Conservation (phyloP, 306 rosid genomes). For the Quillaja saponaria region DNA sequence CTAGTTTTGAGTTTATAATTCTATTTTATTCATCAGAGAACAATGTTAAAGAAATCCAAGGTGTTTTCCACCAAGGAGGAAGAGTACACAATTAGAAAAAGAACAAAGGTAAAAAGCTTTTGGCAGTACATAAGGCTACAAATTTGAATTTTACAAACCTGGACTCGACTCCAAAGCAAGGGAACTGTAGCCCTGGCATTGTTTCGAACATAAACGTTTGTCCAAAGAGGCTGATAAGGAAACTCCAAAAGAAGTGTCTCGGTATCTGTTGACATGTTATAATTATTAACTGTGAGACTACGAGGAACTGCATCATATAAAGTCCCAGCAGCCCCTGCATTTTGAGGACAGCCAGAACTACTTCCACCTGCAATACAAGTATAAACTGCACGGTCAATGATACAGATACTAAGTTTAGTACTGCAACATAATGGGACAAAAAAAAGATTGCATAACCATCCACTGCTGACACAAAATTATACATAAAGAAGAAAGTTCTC, state of each 20-base stretch:
- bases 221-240: slow-evolving; percentile 94
- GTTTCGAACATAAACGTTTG: slow-evolving; percentile 85
- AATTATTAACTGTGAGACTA: slow-evolving; percentile 76
- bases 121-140: too few species aligned
- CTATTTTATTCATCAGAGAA: too few species aligned
- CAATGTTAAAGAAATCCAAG: too few species aligned
- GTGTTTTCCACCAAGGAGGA: too few species aligned
- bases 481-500: too few species aligned
- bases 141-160: slow-evolving; percentile 63
- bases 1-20: too few species aligned
- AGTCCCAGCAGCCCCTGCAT: slow-evolving; percentile 98
- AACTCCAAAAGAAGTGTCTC: slow-evolving; percentile 96
- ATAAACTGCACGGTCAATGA: slow-evolving; percentile 27
- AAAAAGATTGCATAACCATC: too few species aligned
- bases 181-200: slow-evolving; percentile 97
- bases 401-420: slow-evolving; percentile 23
- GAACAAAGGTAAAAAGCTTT: too few species aligned
- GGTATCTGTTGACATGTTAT: slow-evolving; percentile 80
- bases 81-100: too few species aligned
- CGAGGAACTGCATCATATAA: slow-evolving; percentile 94
- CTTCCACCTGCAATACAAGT: slow-evolving; percentile 71
- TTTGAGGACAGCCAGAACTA: slow-evolving; percentile 79
- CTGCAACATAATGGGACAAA: slow-evolving; percentile 15
- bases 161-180: slow-evolving; percentile 98
- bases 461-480: too few species aligned